These are phyloP conservation scores for Wickerhamomyces strasburgensis DNA, from an alignment of 805 yeast species.

Conservation along the genomic window DNA sequence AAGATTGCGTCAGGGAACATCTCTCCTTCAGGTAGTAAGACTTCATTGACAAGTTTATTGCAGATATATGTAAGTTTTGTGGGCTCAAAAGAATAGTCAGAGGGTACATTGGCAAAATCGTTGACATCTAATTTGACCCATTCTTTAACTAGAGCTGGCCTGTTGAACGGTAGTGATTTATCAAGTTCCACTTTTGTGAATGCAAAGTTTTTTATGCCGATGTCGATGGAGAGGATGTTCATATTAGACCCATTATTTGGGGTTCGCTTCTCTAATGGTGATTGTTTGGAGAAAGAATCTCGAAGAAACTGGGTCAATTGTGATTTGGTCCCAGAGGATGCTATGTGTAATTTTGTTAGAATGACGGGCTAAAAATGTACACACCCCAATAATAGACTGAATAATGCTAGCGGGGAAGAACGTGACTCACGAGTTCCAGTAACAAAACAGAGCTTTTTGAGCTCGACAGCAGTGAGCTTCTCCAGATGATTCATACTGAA, in stretches of 20 bases:
- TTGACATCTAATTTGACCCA: conserved; percentile 32
- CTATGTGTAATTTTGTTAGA: conserved; percentile 1
- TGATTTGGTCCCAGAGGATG: conserved; percentile 15
- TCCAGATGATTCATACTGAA: conserved; percentile 11
- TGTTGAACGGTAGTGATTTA: conserved; percentile 18
- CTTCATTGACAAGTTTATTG: conserved; percentile 23
- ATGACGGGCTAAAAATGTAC: too few relatives aligned
- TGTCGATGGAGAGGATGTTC: conserved; percentile 31
- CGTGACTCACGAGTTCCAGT: conserved; percentile 14
- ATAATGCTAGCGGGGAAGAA: too few relatives aligned
- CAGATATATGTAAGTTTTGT: conserved; percentile 21
- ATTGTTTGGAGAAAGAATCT: conserved; percentile 3
- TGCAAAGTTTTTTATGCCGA: conserved; percentile 35
- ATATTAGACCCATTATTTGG: conserved; percentile 20
- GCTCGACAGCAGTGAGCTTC: conserved; percentile 11
- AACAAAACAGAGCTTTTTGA: conserved; percentile 12
- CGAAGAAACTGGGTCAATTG: conserved; percentile 6
- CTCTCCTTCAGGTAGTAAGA: conserved; percentile 17
- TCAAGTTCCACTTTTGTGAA: conserved; percentile 24
- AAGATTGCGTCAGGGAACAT: conserved; percentile 37
- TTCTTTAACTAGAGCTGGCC: conserved; percentile 25
- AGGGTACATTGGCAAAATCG: conserved; percentile 11
- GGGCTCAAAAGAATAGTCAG: conserved; percentile 21
- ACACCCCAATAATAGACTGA: too few relatives aligned
- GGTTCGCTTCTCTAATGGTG: conserved; percentile 9